Conservation (phyloP, 208 protist species). For the Leishmania amazonensis region DNA sequence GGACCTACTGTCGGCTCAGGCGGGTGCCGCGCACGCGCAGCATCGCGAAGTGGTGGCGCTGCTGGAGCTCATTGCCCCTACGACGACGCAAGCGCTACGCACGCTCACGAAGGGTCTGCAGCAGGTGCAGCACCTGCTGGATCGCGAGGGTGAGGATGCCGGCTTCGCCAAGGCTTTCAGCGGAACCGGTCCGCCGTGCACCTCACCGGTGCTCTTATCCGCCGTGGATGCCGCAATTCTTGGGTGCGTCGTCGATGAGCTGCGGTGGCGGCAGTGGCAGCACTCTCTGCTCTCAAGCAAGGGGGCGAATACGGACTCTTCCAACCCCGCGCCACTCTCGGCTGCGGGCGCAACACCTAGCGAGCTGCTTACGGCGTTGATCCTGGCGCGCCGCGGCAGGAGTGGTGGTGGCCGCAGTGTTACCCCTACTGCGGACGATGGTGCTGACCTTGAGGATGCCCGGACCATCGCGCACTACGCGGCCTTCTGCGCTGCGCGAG, state of each 20-base stretch:
- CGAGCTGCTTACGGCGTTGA: not conserved
- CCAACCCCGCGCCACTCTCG: not conserved
- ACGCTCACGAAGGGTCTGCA: slow-evolving; percentile 4
- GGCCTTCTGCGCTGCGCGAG: slow-evolving; percentile 23
- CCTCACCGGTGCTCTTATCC: slow-evolving; percentile 14
- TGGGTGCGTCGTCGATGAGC: slow-evolving; percentile 29
- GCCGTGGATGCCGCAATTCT: slow-evolving; percentile 27
- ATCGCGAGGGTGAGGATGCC: slow-evolving; percentile 9
- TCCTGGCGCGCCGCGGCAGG: not conserved
- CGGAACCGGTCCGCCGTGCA: not conserved
- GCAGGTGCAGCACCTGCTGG: slow-evolving; percentile 15
- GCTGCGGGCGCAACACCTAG: not conserved
- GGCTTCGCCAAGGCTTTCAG: not conserved
- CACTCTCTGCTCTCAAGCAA: not conserved
- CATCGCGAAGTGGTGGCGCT: slow-evolving; percentile 25
- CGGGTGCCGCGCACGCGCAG: slow-evolving; percentile 8
- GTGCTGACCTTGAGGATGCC: not conserved
- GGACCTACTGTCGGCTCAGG: not conserved
- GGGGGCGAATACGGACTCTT: not conserved
- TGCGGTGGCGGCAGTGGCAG: slow-evolving; percentile 28
- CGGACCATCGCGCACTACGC: slow-evolving; percentile 12
- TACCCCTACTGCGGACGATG: not conserved
- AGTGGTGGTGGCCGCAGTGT: not conserved
- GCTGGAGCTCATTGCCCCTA: slow-evolving; percentile 21
- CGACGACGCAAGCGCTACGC: slow-evolving; percentile 11